Evolutionary conservation across 352 stramenopile species (phyloP), one percentile per base, ranked within the genome.

Genomic region (Phytophthora pisi): DNA sequence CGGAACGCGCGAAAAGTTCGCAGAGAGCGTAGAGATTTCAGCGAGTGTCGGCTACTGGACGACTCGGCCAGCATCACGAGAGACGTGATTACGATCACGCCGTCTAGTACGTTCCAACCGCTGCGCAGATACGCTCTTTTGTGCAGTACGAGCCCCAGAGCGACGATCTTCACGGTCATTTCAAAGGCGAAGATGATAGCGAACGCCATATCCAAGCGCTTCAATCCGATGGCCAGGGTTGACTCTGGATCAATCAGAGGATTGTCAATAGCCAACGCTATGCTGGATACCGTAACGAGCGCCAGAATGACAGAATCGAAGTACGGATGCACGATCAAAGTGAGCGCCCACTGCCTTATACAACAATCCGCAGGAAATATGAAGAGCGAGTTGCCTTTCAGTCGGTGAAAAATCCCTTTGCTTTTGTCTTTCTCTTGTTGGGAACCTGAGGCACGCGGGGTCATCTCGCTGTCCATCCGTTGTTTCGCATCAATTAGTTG

Each of bases 101-200:
- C 84, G 67, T 98, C 93, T 2, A 98, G 64, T 0, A 97, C 67
- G 51, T 97, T 97, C 93, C 93, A 98, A 8, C 71, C 73, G 45
- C 82, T 86, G n/a, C 82, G 71, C 18, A 98, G 49, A 70, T 98
- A 98, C 15, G 90, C 56, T n/a, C 68, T 58, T 73, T 85, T 78
- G 66, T 91, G 70, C 2, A 78, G n/a, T 3, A 92, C 38, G 1
- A 98, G 60, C 0, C 92, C 92, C 3, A 93, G 54, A 0, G 93
- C 88, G 9, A 97, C 51, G 47, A 97, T 84, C 74, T 98, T 98
- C 15, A 95, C 54, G 9, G 85, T 46, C 86, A 97, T 96, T 69
- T 98, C 93, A 2, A 84, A 11, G 4, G 78, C 61, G 45, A 98
- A 98, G 10, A 97, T 64, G 8, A 86, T 59, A 1, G 88, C 82